phyloP scores from a whole-genome alignment of 2,329 filamentous ascomycete species.

The Fusarium lyarnte region DNA sequence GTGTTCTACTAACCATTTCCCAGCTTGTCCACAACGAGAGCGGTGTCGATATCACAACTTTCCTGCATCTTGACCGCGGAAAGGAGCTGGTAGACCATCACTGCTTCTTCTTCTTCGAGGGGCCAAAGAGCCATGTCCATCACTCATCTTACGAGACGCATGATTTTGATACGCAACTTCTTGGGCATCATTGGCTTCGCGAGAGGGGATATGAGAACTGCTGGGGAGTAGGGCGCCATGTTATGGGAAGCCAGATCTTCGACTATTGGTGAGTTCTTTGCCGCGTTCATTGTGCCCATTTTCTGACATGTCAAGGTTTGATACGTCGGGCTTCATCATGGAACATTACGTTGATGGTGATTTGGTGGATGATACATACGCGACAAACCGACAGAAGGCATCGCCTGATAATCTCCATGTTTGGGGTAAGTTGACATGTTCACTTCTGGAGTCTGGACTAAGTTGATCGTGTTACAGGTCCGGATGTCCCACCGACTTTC shows the following conservation, averaged over 20 bases:
- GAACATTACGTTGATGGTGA: not conserved
- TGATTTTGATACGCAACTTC: not conserved
- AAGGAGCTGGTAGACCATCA: not conserved
- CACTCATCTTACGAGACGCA: not conserved
- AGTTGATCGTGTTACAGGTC: not conserved
- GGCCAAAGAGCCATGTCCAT: not conserved
- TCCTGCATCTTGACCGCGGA: not conserved
- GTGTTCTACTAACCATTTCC: rapidly evolving
- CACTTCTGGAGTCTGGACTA: no score
- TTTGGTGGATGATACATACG: not conserved
- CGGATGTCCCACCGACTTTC: not conserved
- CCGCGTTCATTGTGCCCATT: rapidly evolving
- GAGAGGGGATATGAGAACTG: not conserved
- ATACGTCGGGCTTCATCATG: not conserved
- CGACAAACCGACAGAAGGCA: not conserved
- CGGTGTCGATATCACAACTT: not conserved
- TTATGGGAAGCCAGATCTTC: not conserved
- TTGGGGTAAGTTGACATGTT: not conserved
- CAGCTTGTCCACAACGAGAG: not conserved
- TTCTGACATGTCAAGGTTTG: not conserved
- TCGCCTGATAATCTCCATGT: not conserved
- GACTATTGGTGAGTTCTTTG: not conserved
- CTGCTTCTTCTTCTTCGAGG: not conserved
- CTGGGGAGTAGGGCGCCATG: not conserved
- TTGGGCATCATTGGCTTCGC: not conserved